These are phyloP conservation scores for Erysimum cheiranthoides DNA, from an alignment of 345 rosid genomes.

Conservation along the genomic window DNA sequence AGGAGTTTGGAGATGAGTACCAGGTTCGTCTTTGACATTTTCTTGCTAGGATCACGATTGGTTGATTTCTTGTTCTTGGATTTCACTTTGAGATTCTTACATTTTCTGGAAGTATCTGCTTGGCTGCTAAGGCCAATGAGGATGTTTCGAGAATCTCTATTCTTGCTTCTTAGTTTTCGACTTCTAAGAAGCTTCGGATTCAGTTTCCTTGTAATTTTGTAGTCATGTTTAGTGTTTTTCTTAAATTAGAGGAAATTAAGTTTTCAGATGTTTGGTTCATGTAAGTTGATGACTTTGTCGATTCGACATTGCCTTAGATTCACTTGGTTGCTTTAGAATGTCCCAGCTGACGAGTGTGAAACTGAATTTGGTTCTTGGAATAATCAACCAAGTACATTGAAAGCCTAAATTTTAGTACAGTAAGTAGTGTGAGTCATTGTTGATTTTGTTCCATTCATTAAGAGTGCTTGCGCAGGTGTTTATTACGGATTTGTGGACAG, in stretches of 20 bases:
- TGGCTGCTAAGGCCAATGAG: background rate
- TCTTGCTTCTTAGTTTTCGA: background rate
- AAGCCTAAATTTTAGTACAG: background rate
- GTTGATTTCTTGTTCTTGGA: background rate
- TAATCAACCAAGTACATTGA: background rate
- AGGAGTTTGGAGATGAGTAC: slow-evolving; percentile 90
- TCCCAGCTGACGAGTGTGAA: slow-evolving; percentile 2
- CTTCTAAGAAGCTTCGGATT: background rate
- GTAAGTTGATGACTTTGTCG: slow-evolving; percentile 10
- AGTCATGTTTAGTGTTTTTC: slow-evolving; percentile 1
- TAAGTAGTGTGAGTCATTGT: slow-evolving; percentile 17
- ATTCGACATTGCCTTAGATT: background rate
- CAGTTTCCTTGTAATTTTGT: background rate
- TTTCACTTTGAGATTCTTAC: background rate
- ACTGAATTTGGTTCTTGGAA: background rate
- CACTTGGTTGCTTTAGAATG: slow-evolving; percentile 22
- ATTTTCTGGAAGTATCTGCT: slow-evolving; percentile 4
- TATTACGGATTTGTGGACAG: slow-evolving; percentile 96
- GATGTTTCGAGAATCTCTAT: background rate
- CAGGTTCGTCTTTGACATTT: slow-evolving; percentile 60
- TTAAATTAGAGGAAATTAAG: slow-evolving; percentile 6
- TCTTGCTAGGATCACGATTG: background rate
- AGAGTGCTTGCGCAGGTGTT: slow-evolving; percentile 80
- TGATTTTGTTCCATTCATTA: slow-evolving; percentile 37
- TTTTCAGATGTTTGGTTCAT: slow-evolving; percentile 8